Conservation (phyloP, 768 basidiomycete genomes). For the Albatrellus ellisii region DNA sequence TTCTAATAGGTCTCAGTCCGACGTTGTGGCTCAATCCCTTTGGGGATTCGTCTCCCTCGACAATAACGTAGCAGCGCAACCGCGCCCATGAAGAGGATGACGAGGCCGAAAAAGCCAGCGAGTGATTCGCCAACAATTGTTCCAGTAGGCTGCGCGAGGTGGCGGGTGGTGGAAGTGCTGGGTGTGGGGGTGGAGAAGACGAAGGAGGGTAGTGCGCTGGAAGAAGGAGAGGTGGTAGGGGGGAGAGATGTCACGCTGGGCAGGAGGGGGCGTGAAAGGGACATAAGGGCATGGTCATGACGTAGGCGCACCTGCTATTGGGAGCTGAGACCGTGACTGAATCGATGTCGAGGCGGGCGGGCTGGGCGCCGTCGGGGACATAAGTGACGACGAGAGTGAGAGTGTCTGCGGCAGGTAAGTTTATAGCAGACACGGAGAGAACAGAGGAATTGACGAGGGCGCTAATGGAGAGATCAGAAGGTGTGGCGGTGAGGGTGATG, state of each 20-base stretch:
- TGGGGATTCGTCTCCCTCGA: not conserved
- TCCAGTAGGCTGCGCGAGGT: conserved; percentile 12
- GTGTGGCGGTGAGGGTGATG: conserved; percentile 12
- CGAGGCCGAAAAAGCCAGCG: conserved; percentile 14
- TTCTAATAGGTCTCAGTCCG: too few species aligned
- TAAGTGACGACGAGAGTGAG: conserved; percentile 13
- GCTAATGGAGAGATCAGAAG: conserved; percentile 10
- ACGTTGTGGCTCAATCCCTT: too few species aligned
- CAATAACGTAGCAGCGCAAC: conserved; percentile 6
- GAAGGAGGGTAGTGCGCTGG: conserved; percentile 12
- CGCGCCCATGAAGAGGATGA: conserved; percentile 5
- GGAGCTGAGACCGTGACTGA: conserved; percentile 5
- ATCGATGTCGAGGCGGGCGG: conserved; percentile 14
- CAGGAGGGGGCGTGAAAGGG: not conserved
- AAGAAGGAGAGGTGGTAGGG: conserved; percentile 6
- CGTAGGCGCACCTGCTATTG: conserved; percentile 2
- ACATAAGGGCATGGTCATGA: not conserved
- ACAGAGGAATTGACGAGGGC: conserved; percentile 9
- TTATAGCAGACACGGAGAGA: conserved; percentile 10
- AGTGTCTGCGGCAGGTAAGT: conserved; percentile 10
- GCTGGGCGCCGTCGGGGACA: conserved; percentile 4
- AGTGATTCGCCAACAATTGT: conserved; percentile 14
- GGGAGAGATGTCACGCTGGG: conserved; percentile 6
- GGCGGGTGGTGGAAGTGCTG: conserved; percentile 1
- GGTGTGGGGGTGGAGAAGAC: conserved; percentile 7